Evolutionary conservation across 306 rosid species (phyloP), one percentile per base, ranked within the genome.

Genomic region (Betula pendula): DNA sequence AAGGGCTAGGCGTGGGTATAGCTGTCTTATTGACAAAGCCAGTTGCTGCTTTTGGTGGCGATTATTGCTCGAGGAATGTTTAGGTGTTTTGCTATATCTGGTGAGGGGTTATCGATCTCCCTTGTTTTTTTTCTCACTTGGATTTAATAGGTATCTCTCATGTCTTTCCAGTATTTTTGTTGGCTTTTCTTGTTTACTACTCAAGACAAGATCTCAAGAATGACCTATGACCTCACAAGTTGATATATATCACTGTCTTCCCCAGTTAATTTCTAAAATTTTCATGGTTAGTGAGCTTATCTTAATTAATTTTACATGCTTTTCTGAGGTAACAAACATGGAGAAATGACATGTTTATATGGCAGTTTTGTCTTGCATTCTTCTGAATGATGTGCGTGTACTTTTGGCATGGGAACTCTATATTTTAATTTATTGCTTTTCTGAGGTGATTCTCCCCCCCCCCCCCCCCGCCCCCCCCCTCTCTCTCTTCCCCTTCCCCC

Each of bases 41-140:
- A 77, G 70, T 59, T 72, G 75, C 79, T 27, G 45, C 80, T n/a
- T 80, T 67, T 75, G 58, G 47, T 63, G 80, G 81, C 73, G 85
- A 76, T 73, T 84, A 68, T 75, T 72, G 70, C 80, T 72, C 81
- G 40, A 55, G 83, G 74, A 71, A 70, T 60, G 73, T 75, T 25
- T 78, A 77, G 79, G 68, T 75, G 52, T 84, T 84, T 43, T 47
- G 40, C 82, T 74, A 60, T 76, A 43, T 69, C 75, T 74, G 84
- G 85, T 77, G 88, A 88, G 88, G 89, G 85, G 85, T 63, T 84
- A 70, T 81, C 62, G 74, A 42, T 75, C 80, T 70, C 77, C 53
- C 74, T 78, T 75, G 47, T 48, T 82, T 68, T 75, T 65, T 38
- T 38, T 38, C 42, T 47, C 59, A 27, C 50, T 70, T 51, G 75